These are phyloP conservation scores for Apophysomyces trapeziformis DNA, from an alignment of 371 early-diverging fungal genomes.

Conservation along the genomic window DNA sequence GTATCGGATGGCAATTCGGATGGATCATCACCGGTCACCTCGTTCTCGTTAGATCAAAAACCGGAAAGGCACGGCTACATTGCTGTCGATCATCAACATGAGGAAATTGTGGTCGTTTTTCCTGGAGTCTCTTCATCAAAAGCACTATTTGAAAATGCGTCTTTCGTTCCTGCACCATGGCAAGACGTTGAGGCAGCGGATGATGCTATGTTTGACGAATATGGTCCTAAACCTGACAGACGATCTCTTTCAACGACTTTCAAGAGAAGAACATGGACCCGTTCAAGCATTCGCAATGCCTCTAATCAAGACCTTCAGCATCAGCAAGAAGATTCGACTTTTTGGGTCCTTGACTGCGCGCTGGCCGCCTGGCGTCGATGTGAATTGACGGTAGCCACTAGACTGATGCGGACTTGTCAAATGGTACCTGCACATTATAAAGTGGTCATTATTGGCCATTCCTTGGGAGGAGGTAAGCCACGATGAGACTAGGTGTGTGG, in stretches of 20 bases:
- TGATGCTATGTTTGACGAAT: background rate
- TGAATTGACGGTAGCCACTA: constrained; percentile 45
- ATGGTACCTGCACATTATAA: constrained; percentile 36
- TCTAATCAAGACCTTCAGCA: background rate
- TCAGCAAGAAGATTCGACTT: constrained; percentile 19
- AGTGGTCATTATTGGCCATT: constrained; percentile 42
- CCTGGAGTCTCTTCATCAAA: constrained; percentile 35
- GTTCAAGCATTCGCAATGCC: background rate
- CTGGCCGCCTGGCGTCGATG: constrained; percentile 41
- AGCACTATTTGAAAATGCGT: constrained; percentile 30
- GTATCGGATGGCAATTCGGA: background rate
- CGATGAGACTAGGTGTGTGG: background rate
- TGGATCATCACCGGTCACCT: constrained; percentile 4
- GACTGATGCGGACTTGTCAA: constrained; percentile 40
- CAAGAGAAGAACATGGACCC: constrained; percentile 4
- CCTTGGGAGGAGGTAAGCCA: constrained; percentile 40
- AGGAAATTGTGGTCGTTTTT: constrained; percentile 43
- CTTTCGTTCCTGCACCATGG: constrained; percentile 39
- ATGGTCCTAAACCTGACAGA: constrained; percentile 4
- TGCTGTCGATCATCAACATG: constrained; percentile 38
- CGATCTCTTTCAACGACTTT: constrained; percentile 5
- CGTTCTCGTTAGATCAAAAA: constrained; percentile 15
- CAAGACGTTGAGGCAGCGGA: constrained; percentile 23
- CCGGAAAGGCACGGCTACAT: constrained; percentile 29
- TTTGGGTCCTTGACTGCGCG: constrained; percentile 44